Base-by-base conservation (phyloP, 306 rosid species). In the Cucumis melo region DNA sequence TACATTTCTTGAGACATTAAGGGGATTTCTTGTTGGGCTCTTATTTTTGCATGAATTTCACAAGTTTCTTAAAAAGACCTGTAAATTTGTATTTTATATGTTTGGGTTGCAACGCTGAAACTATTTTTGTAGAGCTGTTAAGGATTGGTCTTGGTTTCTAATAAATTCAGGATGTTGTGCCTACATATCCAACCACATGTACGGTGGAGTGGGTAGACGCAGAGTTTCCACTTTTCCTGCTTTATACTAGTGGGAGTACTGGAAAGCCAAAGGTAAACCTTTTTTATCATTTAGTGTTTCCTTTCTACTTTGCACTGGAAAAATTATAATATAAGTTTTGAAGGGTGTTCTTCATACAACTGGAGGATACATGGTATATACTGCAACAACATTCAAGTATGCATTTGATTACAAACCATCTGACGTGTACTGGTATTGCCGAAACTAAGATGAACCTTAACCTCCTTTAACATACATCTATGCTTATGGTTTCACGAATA, bases 151-250 rank as follows among this genome's bases (percentile, higher is more conserved):
- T 46, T 46, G 53, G 17, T 46, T 46, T 74, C 74, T 61, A 61
- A 10, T 73, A 68, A 88, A 80, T 50, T 75, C 80, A 94, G 99
- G 99, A 90, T 82, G 90, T 88, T 53, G 74, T 92, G 77, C 93
- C 92, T 78, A 54, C 24, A 76, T 89, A 89, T 85, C 88, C 97
- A 78, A 87, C 88, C 79, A 80, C 88, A 57, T 92, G 99, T 84
- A 87, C 82, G n/a, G 98, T 92, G 86, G 98, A 94, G 85, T 94
- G 99, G 99, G 91, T 94, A 81, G 96, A 92, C 77, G 97, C 99
- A 16, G 99, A 94, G 86, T 91, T 87, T 82, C 99, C 99, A 80
- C 93, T 94, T 77, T 94, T 94, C 85, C 88, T 94, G 63, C 96
- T 94, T 64, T 94, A 92, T 81, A 94, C 99, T 62, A 94, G 99